phyloP scores from a whole-genome alignment of 2,329 filamentous ascomycete species.

The Geosmithia putterillii region DNA sequence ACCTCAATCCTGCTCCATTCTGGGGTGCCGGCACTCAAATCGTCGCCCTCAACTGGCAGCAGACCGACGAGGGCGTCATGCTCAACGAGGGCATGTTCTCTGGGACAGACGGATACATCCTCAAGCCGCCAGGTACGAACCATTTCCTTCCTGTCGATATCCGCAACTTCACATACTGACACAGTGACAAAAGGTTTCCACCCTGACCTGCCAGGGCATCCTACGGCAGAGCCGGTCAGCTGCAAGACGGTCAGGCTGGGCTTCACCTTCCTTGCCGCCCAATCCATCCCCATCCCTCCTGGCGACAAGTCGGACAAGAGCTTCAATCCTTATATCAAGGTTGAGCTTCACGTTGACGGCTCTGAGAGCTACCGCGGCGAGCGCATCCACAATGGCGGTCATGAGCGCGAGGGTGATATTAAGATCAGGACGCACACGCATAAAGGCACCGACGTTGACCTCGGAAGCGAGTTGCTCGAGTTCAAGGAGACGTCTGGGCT shows the following conservation, averaged over 20 bases:
- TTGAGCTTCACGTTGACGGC: slow-evolving; percentile 74
- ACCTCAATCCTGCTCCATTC: slow-evolving; percentile 72
- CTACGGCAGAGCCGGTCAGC: slow-evolving; percentile 18
- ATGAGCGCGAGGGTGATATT: slow-evolving; percentile 31
- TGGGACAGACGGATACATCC: slow-evolving; percentile 69
- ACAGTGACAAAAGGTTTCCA: slow-evolving; percentile 15
- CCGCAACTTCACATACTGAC: slow-evolving; percentile 1
- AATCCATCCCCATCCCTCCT: slow-evolving; percentile 56
- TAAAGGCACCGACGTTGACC: slow-evolving; percentile 51
- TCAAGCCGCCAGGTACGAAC: slow-evolving; percentile 59
- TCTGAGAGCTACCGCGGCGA: slow-evolving; percentile 28
- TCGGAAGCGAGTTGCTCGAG: slow-evolving; percentile 41
- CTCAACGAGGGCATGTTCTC: slow-evolving; percentile 88
- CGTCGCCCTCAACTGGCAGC: slow-evolving; percentile 90
- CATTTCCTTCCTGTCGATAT: not conserved
- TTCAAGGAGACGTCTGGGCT: slow-evolving; percentile 45
- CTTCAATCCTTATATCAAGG: slow-evolving; percentile 72
- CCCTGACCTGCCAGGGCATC: slow-evolving; percentile 9
- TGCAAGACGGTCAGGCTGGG: slow-evolving; percentile 56
- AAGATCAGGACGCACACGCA: slow-evolving; percentile 47
- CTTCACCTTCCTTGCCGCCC: slow-evolving; percentile 65
- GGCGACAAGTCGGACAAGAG: slow-evolving; percentile 35
- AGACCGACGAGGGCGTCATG: slow-evolving; percentile 88
- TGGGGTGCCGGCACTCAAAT: slow-evolving; percentile 87
- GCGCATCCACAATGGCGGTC: slow-evolving; percentile 23